A percentile compares a stretch with the other conserved stretches of the same genome.
Evolutionary conservation across 768 basidiomycete genomes (phyloP).

Genomic region (Boletus sensibilis): DNA sequence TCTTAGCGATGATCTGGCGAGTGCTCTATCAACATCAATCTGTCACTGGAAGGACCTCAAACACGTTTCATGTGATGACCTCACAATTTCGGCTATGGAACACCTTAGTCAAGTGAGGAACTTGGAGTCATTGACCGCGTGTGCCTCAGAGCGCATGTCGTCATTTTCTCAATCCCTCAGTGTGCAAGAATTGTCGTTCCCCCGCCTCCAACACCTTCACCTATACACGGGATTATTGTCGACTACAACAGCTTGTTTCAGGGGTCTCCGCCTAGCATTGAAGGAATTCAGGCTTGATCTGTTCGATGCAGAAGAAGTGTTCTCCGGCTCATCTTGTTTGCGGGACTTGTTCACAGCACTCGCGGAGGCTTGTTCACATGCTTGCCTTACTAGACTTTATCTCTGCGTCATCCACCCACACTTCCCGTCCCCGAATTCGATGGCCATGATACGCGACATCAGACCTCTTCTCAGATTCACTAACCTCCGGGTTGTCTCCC

Average conservation of each 20-base stretch:
- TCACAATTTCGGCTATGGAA: constrained; percentile 15
- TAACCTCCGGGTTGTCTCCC: constrained; percentile 9
- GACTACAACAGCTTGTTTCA: constrained; percentile 6
- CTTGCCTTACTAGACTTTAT: constrained; percentile 8
- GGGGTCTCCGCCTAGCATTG: constrained; percentile 8
- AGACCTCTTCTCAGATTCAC: constrained; percentile 16
- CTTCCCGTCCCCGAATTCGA: background rate
- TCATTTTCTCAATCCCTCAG: constrained; percentile 6
- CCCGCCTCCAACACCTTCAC: constrained; percentile 18
- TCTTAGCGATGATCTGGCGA: constrained; percentile 6
- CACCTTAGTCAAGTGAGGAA: constrained; percentile 15
- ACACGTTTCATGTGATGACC: constrained; percentile 23
- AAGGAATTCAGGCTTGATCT: constrained; percentile 23
- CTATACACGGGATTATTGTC: constrained; percentile 18
- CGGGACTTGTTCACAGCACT: constrained; percentile 14
- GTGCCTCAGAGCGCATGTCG: constrained; percentile 10
- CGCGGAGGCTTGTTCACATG: constrained; percentile 11
- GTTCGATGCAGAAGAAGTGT: constrained; percentile 17
- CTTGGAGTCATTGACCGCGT: constrained; percentile 17
- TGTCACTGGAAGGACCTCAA: constrained; percentile 20
- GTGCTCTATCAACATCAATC: constrained; percentile 20
- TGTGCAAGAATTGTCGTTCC: background rate
- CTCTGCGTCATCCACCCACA: constrained; percentile 17
- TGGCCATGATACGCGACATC: constrained; percentile 7
- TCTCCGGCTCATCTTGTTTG: constrained; percentile 4